These are phyloP conservation scores for Taphrina wiesneri DNA, from an alignment of 1,139 yeast species.

Conservation along the genomic window DNA sequence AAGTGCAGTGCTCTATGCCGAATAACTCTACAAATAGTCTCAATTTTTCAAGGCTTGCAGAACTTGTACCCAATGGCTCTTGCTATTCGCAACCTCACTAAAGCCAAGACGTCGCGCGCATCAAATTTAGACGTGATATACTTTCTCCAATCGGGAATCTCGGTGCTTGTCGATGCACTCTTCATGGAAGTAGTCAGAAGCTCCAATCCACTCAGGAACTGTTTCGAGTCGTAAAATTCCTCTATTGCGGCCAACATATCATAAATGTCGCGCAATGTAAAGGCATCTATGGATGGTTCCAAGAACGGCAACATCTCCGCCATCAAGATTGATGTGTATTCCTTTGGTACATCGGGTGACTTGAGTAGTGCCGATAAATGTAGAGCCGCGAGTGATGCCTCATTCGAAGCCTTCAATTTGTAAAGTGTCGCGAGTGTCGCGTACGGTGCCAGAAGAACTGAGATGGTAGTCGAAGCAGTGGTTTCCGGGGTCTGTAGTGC, in stretches of 20 bases:
- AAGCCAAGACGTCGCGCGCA: slow-evolving; percentile 13
- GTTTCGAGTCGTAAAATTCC: slow-evolving; percentile 17
- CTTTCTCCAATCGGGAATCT: slow-evolving; percentile 11
- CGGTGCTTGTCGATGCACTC: not conserved
- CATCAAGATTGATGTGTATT: slow-evolving; percentile 19
- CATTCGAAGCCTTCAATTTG: not conserved
- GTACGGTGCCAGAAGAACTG: slow-evolving; percentile 22
- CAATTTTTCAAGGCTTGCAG: not conserved
- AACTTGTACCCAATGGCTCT: slow-evolving; percentile 3
- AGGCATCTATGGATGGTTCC: not conserved
- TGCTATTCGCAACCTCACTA: slow-evolving; percentile 17
- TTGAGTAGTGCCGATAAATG: slow-evolving; percentile 18
- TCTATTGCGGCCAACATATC: slow-evolving; percentile 26
- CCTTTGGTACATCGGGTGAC: slow-evolving; percentile 17
- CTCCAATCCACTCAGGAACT: slow-evolving; percentile 1
- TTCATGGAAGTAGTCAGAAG: slow-evolving; percentile 7
- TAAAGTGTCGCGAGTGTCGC: slow-evolving; percentile 15
- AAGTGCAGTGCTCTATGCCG: not conserved
- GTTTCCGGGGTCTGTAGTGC: slow-evolving; percentile 9
- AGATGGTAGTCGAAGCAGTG: slow-evolving; percentile 7
- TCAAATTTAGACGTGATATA: not conserved
- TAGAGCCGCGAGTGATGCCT: not conserved
- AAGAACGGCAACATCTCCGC: slow-evolving; percentile 28
- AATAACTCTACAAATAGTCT: not conserved
- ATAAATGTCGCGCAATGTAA: slow-evolving; percentile 11